Evolutionary conservation across 2,329 filamentous ascomycete genomes (phyloP), one percentile per base, ranked within the genome.

Genomic region (Penicillium sp.): DNA sequence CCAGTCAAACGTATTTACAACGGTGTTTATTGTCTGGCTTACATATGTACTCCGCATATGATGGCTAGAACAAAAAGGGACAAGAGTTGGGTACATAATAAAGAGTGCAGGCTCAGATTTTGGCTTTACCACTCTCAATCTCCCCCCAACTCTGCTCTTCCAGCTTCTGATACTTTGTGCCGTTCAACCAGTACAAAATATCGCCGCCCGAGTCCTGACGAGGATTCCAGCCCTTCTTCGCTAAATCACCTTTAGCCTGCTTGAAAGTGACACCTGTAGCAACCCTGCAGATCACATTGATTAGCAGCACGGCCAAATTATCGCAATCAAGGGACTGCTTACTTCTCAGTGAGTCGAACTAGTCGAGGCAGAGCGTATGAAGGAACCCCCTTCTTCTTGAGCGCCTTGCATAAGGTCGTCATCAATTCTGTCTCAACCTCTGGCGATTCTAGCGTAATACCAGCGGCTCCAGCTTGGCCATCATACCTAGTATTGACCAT

Each of bases 251-350:
- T 62, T 80, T 80, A 2, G 76, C 74, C 59, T 81, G 78, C 60
- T 81, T 81, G 68, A 81, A 80, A 5, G 78, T 81, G n/a, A 76
- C 78, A 43, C 76, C 76, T 1, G 75, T 75, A 55, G 74, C 73
- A 50, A 79, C 77, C 51, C 72, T 74, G 38, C 16, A n/a, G 34
- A 32, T n/a, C 8, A 29, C 2, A 9, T 22, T 20, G 5, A 5
- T 59, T 49, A 64, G 38, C 11, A 9, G 32, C 8, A 20, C 10
- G 3, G 11, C n/a, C 29, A 34, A 46, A 35, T 16, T 16, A 22
- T 35, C 8, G 3, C 14, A 34, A 22, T n/a, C 5, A 24, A 11
- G 32, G n/a, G 10, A 8, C 9, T 18, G 66, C 75, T 63, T 61
- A 79, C 76, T 79, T 74, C 56, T 76, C 72, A 1, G 72, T 75